A percentile compares a stretch with the other conserved stretches of the same genome.
These are phyloP conservation scores for Aethionema arabicum DNA, from an alignment of 345 rosid species.

Conservation along the genomic window DNA sequence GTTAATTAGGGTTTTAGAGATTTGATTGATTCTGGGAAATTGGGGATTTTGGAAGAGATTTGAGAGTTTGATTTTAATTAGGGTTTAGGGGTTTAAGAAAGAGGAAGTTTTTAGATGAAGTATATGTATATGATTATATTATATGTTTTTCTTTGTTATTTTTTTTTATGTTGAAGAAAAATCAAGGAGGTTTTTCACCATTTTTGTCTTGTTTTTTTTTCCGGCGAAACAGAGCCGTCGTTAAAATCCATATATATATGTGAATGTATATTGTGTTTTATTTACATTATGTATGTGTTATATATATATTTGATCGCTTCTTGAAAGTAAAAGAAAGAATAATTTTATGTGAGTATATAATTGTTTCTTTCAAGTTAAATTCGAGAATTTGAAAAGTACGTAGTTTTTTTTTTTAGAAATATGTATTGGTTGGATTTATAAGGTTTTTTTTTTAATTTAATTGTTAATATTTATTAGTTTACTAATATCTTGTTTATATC, in stretches of 20 bases:
- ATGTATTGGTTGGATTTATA: too few relatives aligned
- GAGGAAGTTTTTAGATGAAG: background rate
- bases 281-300: conserved; percentile 21
- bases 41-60: conserved; percentile 7
- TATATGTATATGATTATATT: background rate
- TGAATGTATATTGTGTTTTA: background rate
- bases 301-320: too few relatives aligned
- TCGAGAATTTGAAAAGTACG: too few relatives aligned
- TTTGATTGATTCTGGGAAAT: conserved; percentile 9
- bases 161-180: background rate
- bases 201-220: conserved; percentile 18
- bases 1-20: background rate
- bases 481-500: too few relatives aligned
- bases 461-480: too few relatives aligned
- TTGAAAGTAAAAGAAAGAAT: too few relatives aligned
- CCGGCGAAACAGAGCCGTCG: conserved; percentile 36
- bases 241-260: conserved; percentile 19
- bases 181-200: conserved; percentile 20
- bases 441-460: too few relatives aligned
- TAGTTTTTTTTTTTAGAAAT: too few relatives aligned
- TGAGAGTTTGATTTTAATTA: too few relatives aligned
- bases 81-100: conserved; percentile 24
- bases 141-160: background rate
- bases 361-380: too few relatives aligned
- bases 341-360: too few relatives aligned